phyloP scores from a whole-genome alignment of 352 stramenopile species.

The Globisporangium irregulare region DNA sequence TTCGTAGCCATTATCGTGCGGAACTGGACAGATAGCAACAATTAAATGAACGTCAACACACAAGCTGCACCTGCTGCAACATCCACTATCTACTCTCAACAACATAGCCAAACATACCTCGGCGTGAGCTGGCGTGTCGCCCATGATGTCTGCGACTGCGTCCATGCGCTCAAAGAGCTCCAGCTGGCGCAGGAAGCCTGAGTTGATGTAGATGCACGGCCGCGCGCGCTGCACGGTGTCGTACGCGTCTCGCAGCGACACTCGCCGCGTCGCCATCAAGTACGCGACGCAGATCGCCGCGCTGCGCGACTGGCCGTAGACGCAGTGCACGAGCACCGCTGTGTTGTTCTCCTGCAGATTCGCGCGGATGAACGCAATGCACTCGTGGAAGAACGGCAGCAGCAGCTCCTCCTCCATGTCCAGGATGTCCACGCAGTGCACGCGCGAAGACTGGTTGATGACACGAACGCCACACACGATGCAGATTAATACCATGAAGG shows the following conservation, averaged over 20 bases:
- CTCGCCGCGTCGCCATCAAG: constrained; percentile 47
- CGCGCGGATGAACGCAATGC: constrained; percentile 25
- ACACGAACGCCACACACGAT: neutral
- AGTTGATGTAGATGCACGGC: constrained; percentile 79
- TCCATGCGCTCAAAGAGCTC: constrained; percentile 68
- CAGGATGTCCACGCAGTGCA: constrained; percentile 61
- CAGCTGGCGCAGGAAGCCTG: constrained; percentile 67
- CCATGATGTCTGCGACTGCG: constrained; percentile 33
- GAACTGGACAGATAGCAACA: constrained; percentile 22
- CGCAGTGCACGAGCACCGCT: constrained; percentile 66
- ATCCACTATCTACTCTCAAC: neutral
- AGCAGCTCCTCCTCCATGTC: constrained; percentile 78
- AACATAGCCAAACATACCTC: constrained; percentile 25
- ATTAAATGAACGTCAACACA: too few species aligned
- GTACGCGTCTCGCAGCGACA: constrained; percentile 51
- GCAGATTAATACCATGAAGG: too few species aligned
- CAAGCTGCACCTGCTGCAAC: neutral
- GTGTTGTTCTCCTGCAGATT: neutral
- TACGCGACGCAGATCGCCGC: constrained; percentile 72
- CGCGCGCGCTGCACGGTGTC: constrained; percentile 52
- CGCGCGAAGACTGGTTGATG: constrained; percentile 16
- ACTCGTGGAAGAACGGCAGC: constrained; percentile 56
- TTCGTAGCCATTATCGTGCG: constrained; percentile 41
- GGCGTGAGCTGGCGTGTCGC: constrained; percentile 53
- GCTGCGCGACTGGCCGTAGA: constrained; percentile 78